These are phyloP conservation scores for Senna siamea DNA, from an alignment of 306 rosid genomes.

Conservation along the genomic window DNA sequence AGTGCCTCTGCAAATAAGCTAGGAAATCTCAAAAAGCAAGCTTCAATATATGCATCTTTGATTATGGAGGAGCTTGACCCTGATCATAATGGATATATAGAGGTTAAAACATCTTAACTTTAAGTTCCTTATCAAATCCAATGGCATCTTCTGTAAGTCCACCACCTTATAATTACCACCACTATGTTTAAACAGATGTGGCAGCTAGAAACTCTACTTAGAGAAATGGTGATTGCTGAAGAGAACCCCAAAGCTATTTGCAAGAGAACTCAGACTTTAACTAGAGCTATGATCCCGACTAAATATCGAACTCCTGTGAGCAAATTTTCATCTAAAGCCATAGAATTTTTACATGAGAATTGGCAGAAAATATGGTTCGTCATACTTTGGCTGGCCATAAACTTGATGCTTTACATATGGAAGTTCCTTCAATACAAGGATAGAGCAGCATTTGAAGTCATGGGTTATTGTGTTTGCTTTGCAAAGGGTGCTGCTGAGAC, in stretches of 20 bases:
- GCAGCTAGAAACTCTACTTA: slow-evolving; percentile 78
- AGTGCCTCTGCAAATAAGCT: slow-evolving; percentile 91
- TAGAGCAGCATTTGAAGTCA: slow-evolving; percentile 53
- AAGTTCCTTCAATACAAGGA: slow-evolving; percentile 64
- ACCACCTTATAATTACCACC: slow-evolving; percentile 2
- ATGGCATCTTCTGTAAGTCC: background rate
- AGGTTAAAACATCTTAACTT: slow-evolving; percentile 54
- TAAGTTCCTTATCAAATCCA: background rate
- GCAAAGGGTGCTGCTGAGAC: slow-evolving; percentile 98
- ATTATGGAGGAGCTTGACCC: slow-evolving; percentile 98
- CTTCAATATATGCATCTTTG: slow-evolving; percentile 71
- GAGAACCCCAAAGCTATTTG: slow-evolving; percentile 38
- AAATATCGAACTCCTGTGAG: slow-evolving; percentile 66
- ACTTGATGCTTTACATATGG: slow-evolving; percentile 63
- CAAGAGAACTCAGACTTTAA: slow-evolving; percentile 46
- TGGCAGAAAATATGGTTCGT: slow-evolving; percentile 84
- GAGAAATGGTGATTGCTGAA: slow-evolving; percentile 61
- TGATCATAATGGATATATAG: slow-evolving; percentile 84
- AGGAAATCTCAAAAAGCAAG: slow-evolving; percentile 73
- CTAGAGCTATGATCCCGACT: slow-evolving; percentile 72
- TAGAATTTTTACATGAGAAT: slow-evolving; percentile 53
- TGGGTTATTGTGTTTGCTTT: slow-evolving; percentile 81
- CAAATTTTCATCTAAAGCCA: slow-evolving; percentile 32
- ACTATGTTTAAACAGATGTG: slow-evolving; percentile 60
- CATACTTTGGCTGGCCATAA: slow-evolving; percentile 58